These are phyloP conservation scores for Rasamsonia emersonii DNA, from an alignment of 2,329 filamentous ascomycete species.

Conservation along the genomic window DNA sequence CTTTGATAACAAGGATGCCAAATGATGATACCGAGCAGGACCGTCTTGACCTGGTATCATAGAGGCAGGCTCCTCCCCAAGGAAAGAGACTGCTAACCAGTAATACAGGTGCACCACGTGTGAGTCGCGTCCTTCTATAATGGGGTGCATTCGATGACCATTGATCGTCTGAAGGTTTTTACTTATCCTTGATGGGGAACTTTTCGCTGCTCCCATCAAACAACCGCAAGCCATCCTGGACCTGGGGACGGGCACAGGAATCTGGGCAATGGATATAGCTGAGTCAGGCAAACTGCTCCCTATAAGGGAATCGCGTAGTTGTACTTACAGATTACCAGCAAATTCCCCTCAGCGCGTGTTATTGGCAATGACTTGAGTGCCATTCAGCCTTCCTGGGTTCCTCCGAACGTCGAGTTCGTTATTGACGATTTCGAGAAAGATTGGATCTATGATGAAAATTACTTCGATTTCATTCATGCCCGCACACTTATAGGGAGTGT, in stretches of 20 bases:
- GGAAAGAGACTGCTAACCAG: no score
- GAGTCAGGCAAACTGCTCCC: conserved; percentile 1
- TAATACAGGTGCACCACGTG: not conserved
- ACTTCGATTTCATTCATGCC: conserved; percentile 16
- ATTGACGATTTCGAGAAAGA: conserved; percentile 14
- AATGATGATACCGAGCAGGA: conserved; percentile 21
- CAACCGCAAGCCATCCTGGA: conserved; percentile 6
- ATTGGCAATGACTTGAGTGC: conserved; percentile 8
- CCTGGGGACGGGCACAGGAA: conserved; percentile 6
- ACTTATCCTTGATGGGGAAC: not conserved
- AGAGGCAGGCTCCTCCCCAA: no score
- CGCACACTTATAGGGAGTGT: conserved; percentile 10
- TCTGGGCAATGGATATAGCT: conserved; percentile 7
- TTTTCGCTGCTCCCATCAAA: not conserved
- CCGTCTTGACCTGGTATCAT: conserved; percentile 14
- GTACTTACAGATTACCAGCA: not conserved
- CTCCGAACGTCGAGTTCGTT: conserved; percentile 15
- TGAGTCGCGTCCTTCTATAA: no score
- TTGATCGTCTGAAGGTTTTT: conserved; percentile 1
- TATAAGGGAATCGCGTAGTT: not conserved
- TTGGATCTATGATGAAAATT: conserved; percentile 10
- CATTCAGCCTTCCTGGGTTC: conserved; percentile 6
- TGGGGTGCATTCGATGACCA: no score
- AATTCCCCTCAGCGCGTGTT: conserved; percentile 5
- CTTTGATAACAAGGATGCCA: conserved; percentile 12